Evolutionary conservation across 108 stramenopile genomes (phyloP), one percentile per base, ranked within the genome.

Genomic region (Nitzschia palea): DNA sequence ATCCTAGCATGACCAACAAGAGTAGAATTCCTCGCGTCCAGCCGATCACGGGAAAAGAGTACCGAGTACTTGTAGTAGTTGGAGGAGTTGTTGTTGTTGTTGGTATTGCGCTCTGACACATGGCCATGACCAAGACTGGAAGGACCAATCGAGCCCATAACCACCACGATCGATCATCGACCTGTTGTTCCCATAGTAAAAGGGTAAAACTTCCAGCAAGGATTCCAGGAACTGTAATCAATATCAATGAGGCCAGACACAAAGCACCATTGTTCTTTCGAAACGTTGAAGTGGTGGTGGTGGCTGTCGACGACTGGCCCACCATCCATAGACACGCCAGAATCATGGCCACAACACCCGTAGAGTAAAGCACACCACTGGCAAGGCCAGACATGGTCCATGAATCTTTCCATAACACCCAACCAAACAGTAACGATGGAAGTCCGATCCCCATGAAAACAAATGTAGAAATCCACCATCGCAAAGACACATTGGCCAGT

Each of bases 111-210:
- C 9, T 12, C 30, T 55, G 25, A 3, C 25, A 30, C 27, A 25
- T 6, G 30, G 27, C 25, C 25, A 37, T 22, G 25, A 43, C 5
- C 6, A 27, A 18, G 25, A 67, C 42, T 3, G 55, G 55, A 23
- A 56, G 18, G 27, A 55, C 50, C 42, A 67, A 18, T 14, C 23
- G 26, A 8, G 51, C 32, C 55, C 50, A 28, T 3, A 54, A 28
- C 18, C 27, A 28, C 66, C 66, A 67, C 25, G 66, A 67, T 10
- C 66, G 50, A 6, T n/a, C 23, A n/a, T 56, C 53, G 4, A 55
- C 53, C 17, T 31, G 4, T 30, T 44, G 53, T 56, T 67, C 66
- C 66, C 66, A 67, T 28, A 35, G 23, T 55, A 56, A 44, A 25
- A 67, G 44, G 6, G 28, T 18, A 1, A 67, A n/a, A 14, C 37